Evolutionary conservation across 177 flowering plant genomes (phyloP).

Genomic region (Vitis hybrid): DNA sequence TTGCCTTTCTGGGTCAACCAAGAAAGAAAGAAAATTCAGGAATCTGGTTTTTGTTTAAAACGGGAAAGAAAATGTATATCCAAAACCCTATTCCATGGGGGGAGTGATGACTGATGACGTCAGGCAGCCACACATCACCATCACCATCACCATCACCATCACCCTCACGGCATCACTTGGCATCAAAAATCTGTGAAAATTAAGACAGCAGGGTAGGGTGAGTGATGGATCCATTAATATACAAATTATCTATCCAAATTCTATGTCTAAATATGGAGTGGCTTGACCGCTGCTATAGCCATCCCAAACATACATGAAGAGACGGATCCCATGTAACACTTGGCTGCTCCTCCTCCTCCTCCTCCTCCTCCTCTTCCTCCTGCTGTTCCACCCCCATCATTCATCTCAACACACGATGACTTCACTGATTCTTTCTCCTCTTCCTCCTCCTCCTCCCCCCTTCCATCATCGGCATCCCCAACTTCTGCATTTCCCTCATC

Average conservation of each 20-base stretch:
- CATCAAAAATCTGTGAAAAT: neutral
- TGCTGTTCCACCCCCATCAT: neutral
- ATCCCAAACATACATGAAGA: conserved; percentile 16
- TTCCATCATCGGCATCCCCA: neutral
- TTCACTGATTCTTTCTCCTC: neutral
- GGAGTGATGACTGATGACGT: too few relatives aligned
- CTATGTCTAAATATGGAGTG: conserved; percentile 13
- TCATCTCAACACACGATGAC: neutral
- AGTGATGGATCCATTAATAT: too few relatives aligned
- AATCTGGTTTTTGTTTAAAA: too few relatives aligned
- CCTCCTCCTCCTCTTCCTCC: neutral
- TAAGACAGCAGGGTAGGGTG: too few relatives aligned
- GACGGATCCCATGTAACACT: conserved; percentile 10
- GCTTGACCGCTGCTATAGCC: conserved; percentile 15
- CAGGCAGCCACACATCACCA: too few relatives aligned
- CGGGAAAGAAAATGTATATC: too few relatives aligned
- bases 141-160: too few relatives aligned
- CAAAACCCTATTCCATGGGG: too few relatives aligned
- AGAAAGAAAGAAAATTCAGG: too few relatives aligned
- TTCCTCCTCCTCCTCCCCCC: conserved; percentile 9
- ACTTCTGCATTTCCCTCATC: neutral
- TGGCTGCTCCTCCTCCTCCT: conserved; percentile 5
- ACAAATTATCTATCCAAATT: too few relatives aligned
- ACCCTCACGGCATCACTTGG: too few relatives aligned
- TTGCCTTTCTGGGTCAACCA: too few relatives aligned